Percentiles rank a stretch among this genome's conserved stretches.
Conservation (phyloP, 176 grass and related monocot genomes). For the Oryza australiensis region DNA sequence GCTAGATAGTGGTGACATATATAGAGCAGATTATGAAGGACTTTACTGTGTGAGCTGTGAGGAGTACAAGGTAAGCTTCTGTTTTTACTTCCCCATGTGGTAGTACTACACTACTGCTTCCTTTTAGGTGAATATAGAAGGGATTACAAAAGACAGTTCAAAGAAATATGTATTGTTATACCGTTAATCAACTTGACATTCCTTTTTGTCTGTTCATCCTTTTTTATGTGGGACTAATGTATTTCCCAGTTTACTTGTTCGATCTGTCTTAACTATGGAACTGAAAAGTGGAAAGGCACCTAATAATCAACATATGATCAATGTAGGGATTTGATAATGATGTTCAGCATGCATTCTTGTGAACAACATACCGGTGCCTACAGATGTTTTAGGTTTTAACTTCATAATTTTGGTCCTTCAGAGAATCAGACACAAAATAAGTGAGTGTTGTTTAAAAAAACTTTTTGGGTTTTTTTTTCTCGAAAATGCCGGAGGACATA, state of each 20-base stretch:
- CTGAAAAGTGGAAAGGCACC: neutral
- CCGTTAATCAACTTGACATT: neutral
- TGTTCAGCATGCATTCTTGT: neutral
- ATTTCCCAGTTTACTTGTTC: neutral
- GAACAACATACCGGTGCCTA: neutral
- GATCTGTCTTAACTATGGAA: neutral
- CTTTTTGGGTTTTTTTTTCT: too few species aligned
- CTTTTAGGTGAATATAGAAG: neutral
- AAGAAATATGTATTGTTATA: neutral
- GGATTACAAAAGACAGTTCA: neutral
- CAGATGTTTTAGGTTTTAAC: neutral
- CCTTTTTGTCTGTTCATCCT: neutral
- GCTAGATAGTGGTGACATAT: conserved; percentile 82
- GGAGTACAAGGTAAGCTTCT: conserved; percentile 87
- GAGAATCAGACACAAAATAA: neutral
- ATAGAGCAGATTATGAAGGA: conserved; percentile 91
- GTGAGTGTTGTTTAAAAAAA: neutral
- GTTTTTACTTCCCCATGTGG: neutral
- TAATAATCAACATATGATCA: neutral
- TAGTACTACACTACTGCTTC: neutral
- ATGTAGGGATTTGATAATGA: neutral
- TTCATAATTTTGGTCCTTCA: neutral
- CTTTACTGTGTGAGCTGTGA: conserved; percentile 94
- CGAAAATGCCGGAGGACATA: too few species aligned
- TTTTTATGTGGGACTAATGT: conserved; percentile 4